Conservation (phyloP, 305 asterid species). For the Striga hermonthica region DNA sequence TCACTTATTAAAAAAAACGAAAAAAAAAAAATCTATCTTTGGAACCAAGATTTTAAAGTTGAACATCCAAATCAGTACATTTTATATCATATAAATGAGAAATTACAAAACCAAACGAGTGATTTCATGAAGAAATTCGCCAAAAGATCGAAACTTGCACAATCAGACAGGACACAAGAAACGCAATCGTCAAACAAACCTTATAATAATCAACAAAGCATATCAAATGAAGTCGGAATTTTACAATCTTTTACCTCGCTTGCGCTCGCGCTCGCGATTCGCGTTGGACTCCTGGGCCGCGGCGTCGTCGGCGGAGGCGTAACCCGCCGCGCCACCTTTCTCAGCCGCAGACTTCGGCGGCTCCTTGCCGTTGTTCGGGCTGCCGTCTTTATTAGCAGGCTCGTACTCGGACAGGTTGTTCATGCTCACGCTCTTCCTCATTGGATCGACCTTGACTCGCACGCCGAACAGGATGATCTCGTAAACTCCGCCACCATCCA, state of each 20-base stretch:
- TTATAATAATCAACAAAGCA: too few relatives aligned
- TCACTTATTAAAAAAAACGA: not conserved
- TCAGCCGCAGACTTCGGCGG: constrained; percentile 35
- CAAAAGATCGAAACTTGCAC: not conserved
- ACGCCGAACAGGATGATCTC: constrained; percentile 64
- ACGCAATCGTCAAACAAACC: not conserved
- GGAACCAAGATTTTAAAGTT: constrained; percentile 1
- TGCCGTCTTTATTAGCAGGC: constrained; percentile 29
- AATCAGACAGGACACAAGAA: not conserved
- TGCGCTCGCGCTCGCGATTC: constrained; percentile 86
- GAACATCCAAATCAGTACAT: not conserved
- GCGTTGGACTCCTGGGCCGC: constrained; percentile 46
- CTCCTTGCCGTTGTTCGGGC: constrained; percentile 22
- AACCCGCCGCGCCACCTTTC: constrained; percentile 39
- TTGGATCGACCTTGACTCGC: constrained; percentile 53
- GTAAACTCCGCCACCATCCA: constrained; percentile 32
- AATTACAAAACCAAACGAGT: constrained; percentile 3
- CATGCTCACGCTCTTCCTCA: constrained; percentile 71
- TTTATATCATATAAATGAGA: constrained; percentile 10
- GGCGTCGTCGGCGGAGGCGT: constrained; percentile 79
- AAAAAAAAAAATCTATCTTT: not conserved
- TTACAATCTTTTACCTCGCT: constrained; percentile 62
- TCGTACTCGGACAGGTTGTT: constrained; percentile 56
- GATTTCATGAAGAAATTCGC: not conserved
- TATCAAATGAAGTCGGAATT: too few relatives aligned